These are phyloP conservation scores for Aspergillus thermomutatus DNA, from an alignment of 2,329 filamentous ascomycete genomes.

Conservation along the genomic window DNA sequence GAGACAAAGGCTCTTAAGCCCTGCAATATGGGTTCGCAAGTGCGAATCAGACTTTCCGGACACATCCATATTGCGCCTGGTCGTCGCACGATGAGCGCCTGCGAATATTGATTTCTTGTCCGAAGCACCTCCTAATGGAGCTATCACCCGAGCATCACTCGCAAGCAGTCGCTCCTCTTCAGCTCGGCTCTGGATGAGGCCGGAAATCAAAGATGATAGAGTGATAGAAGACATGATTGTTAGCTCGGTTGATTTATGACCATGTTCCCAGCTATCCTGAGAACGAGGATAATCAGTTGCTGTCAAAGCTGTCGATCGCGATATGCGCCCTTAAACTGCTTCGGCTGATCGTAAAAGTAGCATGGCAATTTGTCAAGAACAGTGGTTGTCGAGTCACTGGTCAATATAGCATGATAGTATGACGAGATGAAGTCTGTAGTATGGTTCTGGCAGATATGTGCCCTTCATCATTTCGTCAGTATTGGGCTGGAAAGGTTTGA, in stretches of 20 bases:
- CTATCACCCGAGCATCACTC: not conserved
- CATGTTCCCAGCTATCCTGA: conserved; percentile 7
- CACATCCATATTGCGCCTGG: not conserved
- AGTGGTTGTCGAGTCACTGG: not conserved
- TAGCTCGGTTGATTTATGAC: not conserved
- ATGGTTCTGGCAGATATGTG: not conserved
- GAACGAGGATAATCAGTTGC: not conserved
- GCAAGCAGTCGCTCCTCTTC: not conserved
- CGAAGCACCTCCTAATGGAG: not conserved
- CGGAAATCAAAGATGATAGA: not conserved
- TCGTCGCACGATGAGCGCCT: not conserved
- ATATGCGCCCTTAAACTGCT: not conserved
- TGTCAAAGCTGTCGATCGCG: not conserved
- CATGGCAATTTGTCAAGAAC: not conserved
- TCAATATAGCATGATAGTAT: not conserved
- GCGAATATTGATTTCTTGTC: not conserved
- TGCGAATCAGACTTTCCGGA: not conserved
- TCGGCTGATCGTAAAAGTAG: not conserved
- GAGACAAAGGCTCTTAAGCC: not conserved
- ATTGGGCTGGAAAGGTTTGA: not conserved
- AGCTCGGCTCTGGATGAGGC: not conserved
- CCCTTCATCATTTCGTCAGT: not conserved
- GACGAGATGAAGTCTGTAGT: not conserved
- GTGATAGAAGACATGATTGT: not conserved
- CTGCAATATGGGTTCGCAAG: not conserved